A percentile compares a stretch with the other conserved stretches of the same genome.
Conservation (phyloP, 2,329 filamentous ascomycete genomes). For the Lachnellula arida region DNA sequence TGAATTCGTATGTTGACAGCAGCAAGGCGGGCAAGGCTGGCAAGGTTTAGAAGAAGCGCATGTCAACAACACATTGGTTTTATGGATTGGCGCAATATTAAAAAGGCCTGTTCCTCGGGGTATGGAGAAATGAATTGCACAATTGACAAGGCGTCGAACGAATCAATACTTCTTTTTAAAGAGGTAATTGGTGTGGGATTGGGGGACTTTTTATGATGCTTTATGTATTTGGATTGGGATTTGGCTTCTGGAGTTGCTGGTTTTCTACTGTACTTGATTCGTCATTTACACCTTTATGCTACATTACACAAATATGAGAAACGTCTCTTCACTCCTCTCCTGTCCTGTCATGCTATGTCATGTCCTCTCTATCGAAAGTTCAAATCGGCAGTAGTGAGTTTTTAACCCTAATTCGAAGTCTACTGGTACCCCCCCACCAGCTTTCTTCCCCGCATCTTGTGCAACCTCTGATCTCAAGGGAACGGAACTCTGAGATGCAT, state of each 20-base stretch:
- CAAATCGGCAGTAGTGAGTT: too few species aligned
- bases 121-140: not conserved
- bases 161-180: not conserved
- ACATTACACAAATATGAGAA: too few species aligned
- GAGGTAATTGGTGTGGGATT: not conserved
- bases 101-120: not conserved
- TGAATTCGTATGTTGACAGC: constrained; percentile 53
- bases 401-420: too few species aligned
- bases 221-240: too few species aligned
- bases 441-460: too few species aligned
- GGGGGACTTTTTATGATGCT: not conserved
- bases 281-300: too few species aligned
- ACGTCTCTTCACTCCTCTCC: too few species aligned
- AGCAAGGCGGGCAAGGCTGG: constrained; percentile 7
- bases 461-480: not conserved
- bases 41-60: constrained; percentile 1
- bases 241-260: too few species aligned
- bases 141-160: not conserved
- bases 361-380: too few species aligned
- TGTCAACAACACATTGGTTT: not conserved
- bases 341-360: too few species aligned
- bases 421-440: too few species aligned
- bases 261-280: too few species aligned
- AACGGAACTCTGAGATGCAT: not conserved
- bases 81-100: not conserved